Percentiles rank a stretch among this genome's conserved stretches.
Evolutionary conservation across 1,284 basidiomycete genomes (phyloP).

Genomic region (Trametes sp.): DNA sequence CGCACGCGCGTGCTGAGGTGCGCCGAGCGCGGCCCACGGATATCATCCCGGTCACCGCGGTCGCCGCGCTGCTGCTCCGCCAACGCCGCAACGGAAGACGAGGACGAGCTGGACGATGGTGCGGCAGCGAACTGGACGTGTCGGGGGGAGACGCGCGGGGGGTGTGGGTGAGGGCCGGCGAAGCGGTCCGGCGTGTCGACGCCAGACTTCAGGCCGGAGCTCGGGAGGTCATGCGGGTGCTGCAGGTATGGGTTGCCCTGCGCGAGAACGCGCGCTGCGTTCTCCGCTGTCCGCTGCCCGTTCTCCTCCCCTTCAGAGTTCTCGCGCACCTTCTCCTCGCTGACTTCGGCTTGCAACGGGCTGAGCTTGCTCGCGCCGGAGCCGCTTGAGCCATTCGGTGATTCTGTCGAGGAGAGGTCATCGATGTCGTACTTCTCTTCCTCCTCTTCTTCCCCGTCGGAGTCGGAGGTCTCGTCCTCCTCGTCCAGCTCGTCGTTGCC

Average conservation of each 20-base stretch:
- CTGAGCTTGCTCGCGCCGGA: constrained; percentile 24
- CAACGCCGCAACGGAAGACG: constrained; percentile 47
- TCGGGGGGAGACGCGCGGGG: constrained; percentile 59
- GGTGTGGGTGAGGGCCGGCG: constrained; percentile 67
- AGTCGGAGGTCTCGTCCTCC: constrained; percentile 58
- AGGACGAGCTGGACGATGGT: constrained; percentile 38
- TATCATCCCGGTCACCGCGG: constrained; percentile 59
- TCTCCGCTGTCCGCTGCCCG: constrained; percentile 38
- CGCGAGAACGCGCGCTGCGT: constrained; percentile 46
- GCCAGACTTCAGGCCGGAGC: constrained; percentile 58
- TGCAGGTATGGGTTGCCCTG: constrained; percentile 44
- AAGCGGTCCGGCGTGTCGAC: constrained; percentile 83
- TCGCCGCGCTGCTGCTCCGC: constrained; percentile 45
- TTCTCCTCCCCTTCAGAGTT: constrained; percentile 42
- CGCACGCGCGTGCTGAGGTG: constrained; percentile 57
- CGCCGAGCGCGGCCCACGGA: constrained; percentile 50
- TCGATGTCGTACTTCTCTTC: constrained; percentile 92
- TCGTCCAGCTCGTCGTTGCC: constrained; percentile 50
- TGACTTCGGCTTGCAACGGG: constrained; percentile 48
- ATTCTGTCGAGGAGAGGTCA: constrained; percentile 68
- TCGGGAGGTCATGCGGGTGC: constrained; percentile 50
- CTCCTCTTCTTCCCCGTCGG: constrained; percentile 58
- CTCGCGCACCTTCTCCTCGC: constrained; percentile 26
- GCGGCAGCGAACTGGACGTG: constrained; percentile 58
- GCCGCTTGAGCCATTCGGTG: constrained; percentile 21